Evolutionary conservation across 129 eudicot genomes (phyloP).

Genomic region (Pittosporum tobira): DNA sequence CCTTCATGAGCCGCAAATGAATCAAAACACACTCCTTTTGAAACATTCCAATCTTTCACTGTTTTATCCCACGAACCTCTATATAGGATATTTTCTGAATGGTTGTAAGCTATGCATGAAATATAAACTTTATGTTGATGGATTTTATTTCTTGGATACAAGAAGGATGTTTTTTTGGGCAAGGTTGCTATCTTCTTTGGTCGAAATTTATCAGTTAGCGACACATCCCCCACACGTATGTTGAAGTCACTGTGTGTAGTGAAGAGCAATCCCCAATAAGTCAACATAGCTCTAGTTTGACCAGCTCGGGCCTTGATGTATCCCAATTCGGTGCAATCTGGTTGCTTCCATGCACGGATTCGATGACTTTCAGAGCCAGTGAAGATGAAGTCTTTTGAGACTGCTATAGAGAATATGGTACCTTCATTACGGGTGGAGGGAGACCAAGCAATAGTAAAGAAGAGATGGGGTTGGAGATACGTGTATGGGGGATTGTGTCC

Average conservation of each 20-base stretch:
- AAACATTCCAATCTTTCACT: constrained; percentile 16
- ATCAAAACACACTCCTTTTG: constrained; percentile 12
- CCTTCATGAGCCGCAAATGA: constrained; percentile 21
- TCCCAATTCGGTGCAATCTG: constrained; percentile 10
- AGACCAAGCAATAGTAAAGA: constrained; percentile 14
- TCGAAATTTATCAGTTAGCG: constrained; percentile 2
- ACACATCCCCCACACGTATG: constrained; percentile 21
- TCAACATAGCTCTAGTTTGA: constrained; percentile 10
- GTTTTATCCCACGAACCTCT: constrained; percentile 19
- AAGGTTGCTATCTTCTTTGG: constrained; percentile 13
- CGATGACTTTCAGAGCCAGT: constrained; percentile 18
- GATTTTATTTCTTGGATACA: constrained; percentile 1
- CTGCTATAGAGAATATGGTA: constrained; percentile 17
- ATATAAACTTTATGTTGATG: constrained; percentile 14
- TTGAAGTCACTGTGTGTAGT: constrained; percentile 18
- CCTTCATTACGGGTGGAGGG: constrained; percentile 20
- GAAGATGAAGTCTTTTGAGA: constrained; percentile 14
- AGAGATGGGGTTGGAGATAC: constrained; percentile 21
- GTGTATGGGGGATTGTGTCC: constrained; percentile 26
- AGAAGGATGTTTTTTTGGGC: constrained; percentile 6
- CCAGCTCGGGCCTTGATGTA: constrained; percentile 11
- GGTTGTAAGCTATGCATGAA: constrained; percentile 22
- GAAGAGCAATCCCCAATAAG: constrained; percentile 3
- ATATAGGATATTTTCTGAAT: constrained; percentile 11
- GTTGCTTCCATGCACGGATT: constrained; percentile 14